Evolutionary conservation across 345 rosid genomes (phyloP).

Genomic region (Dipteronia sinensis): DNA sequence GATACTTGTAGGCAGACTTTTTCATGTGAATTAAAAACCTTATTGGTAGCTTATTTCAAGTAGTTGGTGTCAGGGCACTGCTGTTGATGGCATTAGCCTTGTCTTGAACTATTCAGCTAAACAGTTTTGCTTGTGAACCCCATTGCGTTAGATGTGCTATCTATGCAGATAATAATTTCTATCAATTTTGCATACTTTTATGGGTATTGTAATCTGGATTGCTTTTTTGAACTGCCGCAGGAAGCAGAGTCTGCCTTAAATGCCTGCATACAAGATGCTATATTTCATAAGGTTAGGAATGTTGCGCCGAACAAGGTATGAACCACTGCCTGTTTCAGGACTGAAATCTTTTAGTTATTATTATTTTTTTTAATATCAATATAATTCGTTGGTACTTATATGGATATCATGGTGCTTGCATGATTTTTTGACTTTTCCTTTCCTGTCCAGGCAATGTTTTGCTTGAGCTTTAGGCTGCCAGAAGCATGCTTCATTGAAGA

Average conservation of each 20-base stretch:
- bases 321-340: neutral
- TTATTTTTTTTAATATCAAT: neutral
- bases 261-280: conserved; percentile 54
- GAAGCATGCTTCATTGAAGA: conserved; percentile 69
- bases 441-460: conserved; percentile 83
- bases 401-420: neutral
- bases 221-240: conserved; percentile 41
- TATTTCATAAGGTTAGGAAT: conserved; percentile 87
- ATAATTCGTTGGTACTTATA: neutral
- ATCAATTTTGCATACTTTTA: neutral
- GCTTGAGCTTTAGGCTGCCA: conserved; percentile 88
- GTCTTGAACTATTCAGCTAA: neutral
- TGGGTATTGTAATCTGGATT: neutral
- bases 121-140: neutral
- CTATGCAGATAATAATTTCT: neutral
- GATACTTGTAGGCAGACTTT: neutral
- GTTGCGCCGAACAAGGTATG: conserved; percentile 98
- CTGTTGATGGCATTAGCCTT: neutral
- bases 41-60: neutral
- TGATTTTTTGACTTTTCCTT: neutral
- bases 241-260: conserved; percentile 70
- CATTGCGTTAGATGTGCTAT: neutral
- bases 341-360: neutral
- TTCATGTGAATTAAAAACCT: no score
- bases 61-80: neutral